Base-by-base conservation (phyloP, 371 early-diverging fungal genomes). In the Mucor irregularis region DNA sequence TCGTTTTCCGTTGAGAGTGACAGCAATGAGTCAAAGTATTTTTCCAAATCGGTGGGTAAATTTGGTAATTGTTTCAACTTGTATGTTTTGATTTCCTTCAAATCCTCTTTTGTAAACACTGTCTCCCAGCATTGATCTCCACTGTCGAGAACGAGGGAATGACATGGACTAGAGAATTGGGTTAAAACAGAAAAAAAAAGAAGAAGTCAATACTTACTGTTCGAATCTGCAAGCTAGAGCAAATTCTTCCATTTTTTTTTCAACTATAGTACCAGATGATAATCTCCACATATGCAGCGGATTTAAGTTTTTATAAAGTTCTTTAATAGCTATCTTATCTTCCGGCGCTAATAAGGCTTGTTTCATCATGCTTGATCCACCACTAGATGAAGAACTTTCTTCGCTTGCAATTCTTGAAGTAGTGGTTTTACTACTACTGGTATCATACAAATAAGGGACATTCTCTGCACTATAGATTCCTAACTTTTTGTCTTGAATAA, bases 401-500 rank as follows among this genome's bases (percentile, higher is more conserved):
- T 17, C 39, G 34, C 34, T 34, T 11, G 34, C 34, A 34, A 11
- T n/a, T 34, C 34, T 34, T 34, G 34, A 34, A 34, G 34, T 34
- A 34, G 34, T 34, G n/a, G 34, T 34, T 34, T 34, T 34, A 34
- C 34, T 34, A 34, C 34, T 34, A 34, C 34, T 34, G n/a, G 34
- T n/a, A 34, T 34, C 34, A 34, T 34, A 34, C 34, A 34, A 11
- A 34, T 34, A 13, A 34, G 11, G 34, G 13, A 7, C 13, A 34
- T 34, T 34, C 11, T 34, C 34, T 34, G n/a, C 11, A 39, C 21
- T 39, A 19, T 39, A 16, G 3, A 51, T 51, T 26, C 42, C 51
- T 11, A 51, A 51, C 30, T 22, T 28, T 51, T 51, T 51, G 28
- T 51, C 51, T 51, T 51, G 51, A 51, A 51, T 51, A 28, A 26